phyloP scores from a whole-genome alignment of 2,329 filamentous ascomycete genomes.

The Paecilomyces sp. region DNA sequence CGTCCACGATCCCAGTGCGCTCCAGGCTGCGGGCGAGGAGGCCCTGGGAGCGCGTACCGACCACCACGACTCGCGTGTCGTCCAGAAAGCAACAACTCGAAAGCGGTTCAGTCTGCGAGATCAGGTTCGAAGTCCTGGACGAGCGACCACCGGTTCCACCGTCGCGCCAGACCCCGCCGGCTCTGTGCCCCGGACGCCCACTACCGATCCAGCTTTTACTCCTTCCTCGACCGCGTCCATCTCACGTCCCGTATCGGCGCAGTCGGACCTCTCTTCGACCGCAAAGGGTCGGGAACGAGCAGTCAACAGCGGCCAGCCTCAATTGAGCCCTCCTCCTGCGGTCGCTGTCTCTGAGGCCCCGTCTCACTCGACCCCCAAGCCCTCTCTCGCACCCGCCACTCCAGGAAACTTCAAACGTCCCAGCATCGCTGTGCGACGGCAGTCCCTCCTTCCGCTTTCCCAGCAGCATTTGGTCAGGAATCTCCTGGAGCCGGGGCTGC shows the following conservation, averaged over 20 bases:
- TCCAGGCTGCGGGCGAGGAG: neutral
- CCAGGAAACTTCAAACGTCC: conserved; percentile 21
- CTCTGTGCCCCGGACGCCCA: neutral
- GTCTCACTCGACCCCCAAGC: conserved; percentile 5
- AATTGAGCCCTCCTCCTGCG: conserved; percentile 16
- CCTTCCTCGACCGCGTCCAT: conserved; percentile 1
- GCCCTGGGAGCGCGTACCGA: neutral
- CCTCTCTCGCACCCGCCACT: conserved; percentile 7
- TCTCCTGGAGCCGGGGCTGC: conserved; percentile 21
- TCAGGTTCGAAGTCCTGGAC: neutral
- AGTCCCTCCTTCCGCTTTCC: conserved; percentile 32
- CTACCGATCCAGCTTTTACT: neutral
- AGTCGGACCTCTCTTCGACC: conserved; percentile 11
- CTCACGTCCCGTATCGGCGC: conserved; percentile 12
- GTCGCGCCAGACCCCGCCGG: neutral
- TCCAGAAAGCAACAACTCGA: neutral
- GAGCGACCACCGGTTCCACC: neutral
- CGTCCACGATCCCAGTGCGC: conserved; percentile 5
- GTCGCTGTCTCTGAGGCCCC: conserved; percentile 20
- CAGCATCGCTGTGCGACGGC: conserved; percentile 26
- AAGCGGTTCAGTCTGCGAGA: neutral
- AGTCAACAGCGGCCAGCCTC: conserved; percentile 11
- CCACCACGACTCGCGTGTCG: neutral
- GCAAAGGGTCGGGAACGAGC: neutral
- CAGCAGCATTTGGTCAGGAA: conserved; percentile 32